Evolutionary conservation across 2,329 filamentous ascomycete species (phyloP), one percentile per base, ranked within the genome.

Genomic region (Canariomyces notabilis): DNA sequence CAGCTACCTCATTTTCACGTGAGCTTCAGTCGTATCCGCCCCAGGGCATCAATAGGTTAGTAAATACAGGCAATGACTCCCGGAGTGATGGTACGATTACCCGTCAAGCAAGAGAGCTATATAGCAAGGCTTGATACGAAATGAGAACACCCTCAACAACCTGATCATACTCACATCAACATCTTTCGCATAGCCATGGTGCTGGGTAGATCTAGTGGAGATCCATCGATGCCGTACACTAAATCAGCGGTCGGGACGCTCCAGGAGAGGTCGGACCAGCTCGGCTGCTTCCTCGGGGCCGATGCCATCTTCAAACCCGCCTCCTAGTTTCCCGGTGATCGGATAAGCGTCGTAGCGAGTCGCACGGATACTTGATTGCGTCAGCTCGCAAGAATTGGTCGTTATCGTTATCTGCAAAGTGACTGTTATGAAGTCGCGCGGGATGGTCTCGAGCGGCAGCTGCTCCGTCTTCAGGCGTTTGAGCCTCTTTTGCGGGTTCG

Each of bases 371-470:
- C 51, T 5, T 31, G 37, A 20, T 20, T 33, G 39, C n/a, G 32
- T 31, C 21, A 57, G n/a, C 2, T 44, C 15, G 6, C 18, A 18
- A 3, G 26, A 19, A 26, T 47, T 42, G 8, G 41, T 29, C 8
- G 26, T 18, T 26, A 58, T 8, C 6, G 36, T 48, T 31, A 58
- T 37, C 33, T 48, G 32, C 19, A 61, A 42, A 9, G 38, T 29
- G 9, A 48, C 41, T 5, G 55, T 55, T 23, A 50, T 39, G 7
- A 37, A 44, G 2, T 33, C 38, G 2, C 37, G 31, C 3, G 57
- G 51, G 6, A 52, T 53, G 2, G 41, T 53, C 37, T 61, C 59
- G 6, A 60, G 52, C 15, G 61, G 59, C 20, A 61, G 43, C 16
- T 45, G 48, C 21, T 59, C 53, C 7, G 55, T 60, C 36, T 47